A percentile compares a stretch with the other conserved stretches of the same genome.
Evolutionary conservation across 2,329 filamentous ascomycete genomes (phyloP).

Genomic region (Diaporthe ampelina): DNA sequence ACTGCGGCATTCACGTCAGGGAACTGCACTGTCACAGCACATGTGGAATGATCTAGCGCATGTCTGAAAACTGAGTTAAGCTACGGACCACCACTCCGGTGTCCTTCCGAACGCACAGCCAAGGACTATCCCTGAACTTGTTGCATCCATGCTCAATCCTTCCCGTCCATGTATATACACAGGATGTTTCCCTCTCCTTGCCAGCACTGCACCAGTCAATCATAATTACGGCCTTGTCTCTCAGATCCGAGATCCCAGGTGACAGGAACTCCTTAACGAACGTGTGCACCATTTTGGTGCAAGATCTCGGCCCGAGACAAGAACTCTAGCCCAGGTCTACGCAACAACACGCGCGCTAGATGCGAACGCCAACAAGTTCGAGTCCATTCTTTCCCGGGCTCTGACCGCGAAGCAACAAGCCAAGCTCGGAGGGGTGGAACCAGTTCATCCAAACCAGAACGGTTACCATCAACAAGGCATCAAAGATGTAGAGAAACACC

Average conservation of each 20-base stretch:
- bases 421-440: constrained; percentile 32
- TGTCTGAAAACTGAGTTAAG: too few species aligned
- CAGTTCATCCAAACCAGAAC: constrained; percentile 9
- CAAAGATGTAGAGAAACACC: constrained; percentile 61
- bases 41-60: neutral
- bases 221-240: too few species aligned
- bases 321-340: neutral
- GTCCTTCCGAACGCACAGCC: too few species aligned
- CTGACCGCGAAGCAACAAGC: constrained; percentile 28
- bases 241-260: too few species aligned
- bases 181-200: too few species aligned
- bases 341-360: neutral
- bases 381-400: neutral
- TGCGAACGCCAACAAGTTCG: neutral
- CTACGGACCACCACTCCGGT: too few species aligned
- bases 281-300: too few species aligned
- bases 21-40: neutral
- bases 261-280: too few species aligned
- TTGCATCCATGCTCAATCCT: too few species aligned
- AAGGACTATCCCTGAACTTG: too few species aligned
- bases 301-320: neutral
- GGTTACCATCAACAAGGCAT: constrained; percentile 50
- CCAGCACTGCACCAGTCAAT: too few species aligned
- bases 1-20: neutral
- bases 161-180: too few species aligned